Evolutionary conservation across 306 rosid species (phyloP), one percentile per base, ranked within the genome.

Genomic region (apple (Malus domestica)): DNA sequence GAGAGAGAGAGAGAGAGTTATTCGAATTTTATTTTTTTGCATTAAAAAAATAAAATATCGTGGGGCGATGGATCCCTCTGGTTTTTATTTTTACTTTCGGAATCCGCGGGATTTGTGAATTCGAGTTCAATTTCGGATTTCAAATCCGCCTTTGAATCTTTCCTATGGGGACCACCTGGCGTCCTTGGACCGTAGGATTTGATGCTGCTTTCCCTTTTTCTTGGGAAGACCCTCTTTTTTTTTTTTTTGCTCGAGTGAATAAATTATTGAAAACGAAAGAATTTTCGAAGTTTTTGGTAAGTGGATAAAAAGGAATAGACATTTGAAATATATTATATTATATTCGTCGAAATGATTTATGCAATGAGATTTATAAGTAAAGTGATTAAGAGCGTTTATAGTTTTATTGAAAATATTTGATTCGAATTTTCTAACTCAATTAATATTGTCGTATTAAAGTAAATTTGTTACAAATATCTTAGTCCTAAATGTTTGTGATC

Each of bases 51-150:
- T 22, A 69, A 15, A 72, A 30, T 64, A 20, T 40, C 27, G 45
- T 20, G 33, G 10, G 11, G 12, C 1, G 38, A 30, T 29, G 5
- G 67, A 16, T 14, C 67, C 12, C n/a, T 62, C 20, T 1, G 20
- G 5, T 14, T 67, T 35, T n/a, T 25, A 5, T 38, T 61, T 62
- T 38, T 14, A 62, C 5, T 11, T 5, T 72, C 95, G 95, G 92
- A 88, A 78, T 78, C 80, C 80, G 83, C 85, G 76, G 87, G 82
- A 58, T 78, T 78, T 68, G 84, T 90, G 79, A 88, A 85, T 76
- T 88, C 32, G 78, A 86, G 85, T 86, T 90, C 62, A 90, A 77
- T 82, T 68, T 74, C 14, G 52, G 68, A 72, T 74, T 70, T 90
- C 77, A 73, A 87, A 62, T 90, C 93, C 91, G 86, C 79, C 79